Conservation (phyloP, 371 early-diverging fungal species). For the Rhizopus arrhizus region DNA sequence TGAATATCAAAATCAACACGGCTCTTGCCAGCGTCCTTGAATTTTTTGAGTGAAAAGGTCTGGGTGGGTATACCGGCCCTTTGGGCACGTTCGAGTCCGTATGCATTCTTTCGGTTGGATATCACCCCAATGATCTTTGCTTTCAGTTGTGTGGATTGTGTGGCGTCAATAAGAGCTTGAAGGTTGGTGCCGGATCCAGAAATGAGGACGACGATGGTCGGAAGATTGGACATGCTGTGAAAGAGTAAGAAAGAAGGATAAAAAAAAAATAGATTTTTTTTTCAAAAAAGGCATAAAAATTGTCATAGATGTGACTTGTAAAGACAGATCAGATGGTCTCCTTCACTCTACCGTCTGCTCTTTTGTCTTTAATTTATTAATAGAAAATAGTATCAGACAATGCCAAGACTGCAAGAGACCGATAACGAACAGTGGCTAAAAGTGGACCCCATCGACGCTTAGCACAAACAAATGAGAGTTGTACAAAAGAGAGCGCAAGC, state of each 20-base stretch:
- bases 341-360: too few species aligned
- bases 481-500: too few species aligned
- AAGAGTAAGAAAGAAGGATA: background rate
- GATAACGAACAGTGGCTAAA: too few species aligned
- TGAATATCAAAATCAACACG: conserved; percentile 88
- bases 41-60: conserved; percentile 75
- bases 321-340: conserved; percentile 5
- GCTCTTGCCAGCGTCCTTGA: conserved; percentile 76
- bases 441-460: too few species aligned
- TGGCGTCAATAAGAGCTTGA: conserved; percentile 93
- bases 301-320: conserved; percentile 29
- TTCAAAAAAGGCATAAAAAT: background rate
- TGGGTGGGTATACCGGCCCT: conserved; percentile 83
- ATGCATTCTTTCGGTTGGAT: conserved; percentile 80
- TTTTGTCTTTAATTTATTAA: too few species aligned
- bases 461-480: too few species aligned
- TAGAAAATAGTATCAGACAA: too few species aligned
- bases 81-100: conserved; percentile 82
- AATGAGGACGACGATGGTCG: conserved; percentile 86
- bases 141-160: conserved; percentile 53
- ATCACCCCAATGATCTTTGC: conserved; percentile 70
- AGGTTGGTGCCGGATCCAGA: conserved; percentile 95
- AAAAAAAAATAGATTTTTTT: conserved; percentile 5
- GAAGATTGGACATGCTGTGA: conserved; percentile 23
- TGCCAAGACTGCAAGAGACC: too few species aligned